Percentiles rank a stretch among this genome's conserved stretches.
Evolutionary conservation across 2,329 filamentous ascomycete genomes (phyloP).

Genomic region (Monosporascus sp.): DNA sequence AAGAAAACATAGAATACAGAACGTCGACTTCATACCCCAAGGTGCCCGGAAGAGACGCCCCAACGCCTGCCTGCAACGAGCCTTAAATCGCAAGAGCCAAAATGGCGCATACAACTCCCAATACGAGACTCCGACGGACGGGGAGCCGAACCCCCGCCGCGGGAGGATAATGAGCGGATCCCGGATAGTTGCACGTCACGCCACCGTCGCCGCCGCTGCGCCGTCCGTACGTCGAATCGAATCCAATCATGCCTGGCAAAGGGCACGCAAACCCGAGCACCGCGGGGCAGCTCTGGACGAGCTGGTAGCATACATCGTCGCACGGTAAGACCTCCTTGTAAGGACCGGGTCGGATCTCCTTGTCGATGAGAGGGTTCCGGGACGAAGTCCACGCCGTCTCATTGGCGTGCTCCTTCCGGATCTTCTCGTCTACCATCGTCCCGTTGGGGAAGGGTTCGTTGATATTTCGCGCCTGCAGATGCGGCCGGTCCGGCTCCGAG

Average conservation of each 20-base stretch:
- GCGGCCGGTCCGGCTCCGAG: conserved; percentile 40
- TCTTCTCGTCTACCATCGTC: conserved; percentile 39
- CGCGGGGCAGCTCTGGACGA: conserved; percentile 81
- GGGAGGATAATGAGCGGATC: conserved; percentile 47
- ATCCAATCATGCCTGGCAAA: conserved; percentile 30
- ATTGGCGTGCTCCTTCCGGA: conserved; percentile 18
- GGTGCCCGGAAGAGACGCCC: too few relatives aligned
- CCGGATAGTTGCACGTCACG: conserved; percentile 56
- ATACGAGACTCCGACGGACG: conserved; percentile 16
- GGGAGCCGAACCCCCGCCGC: conserved; percentile 22
- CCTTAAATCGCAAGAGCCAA: background rate
- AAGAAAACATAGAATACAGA: too few relatives aligned
- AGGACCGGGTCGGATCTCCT: conserved; percentile 68
- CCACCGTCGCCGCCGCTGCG: conserved; percentile 15
- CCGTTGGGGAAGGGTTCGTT: conserved; percentile 66
- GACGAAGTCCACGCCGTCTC: conserved; percentile 47
- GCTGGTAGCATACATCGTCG: conserved; percentile 76
- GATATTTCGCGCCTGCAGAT: conserved; percentile 66
- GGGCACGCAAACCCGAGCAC: conserved; percentile 74
- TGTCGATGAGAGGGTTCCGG: conserved; percentile 69
- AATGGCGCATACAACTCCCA: conserved; percentile 8
- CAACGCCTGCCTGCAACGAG: too few relatives aligned
- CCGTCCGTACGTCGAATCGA: conserved; percentile 40
- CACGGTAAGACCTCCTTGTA: conserved; percentile 94
- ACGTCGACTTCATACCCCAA: too few relatives aligned